phyloP scores from a whole-genome alignment of 805 yeast species.

The Danielozyma ontarioensis region DNA sequence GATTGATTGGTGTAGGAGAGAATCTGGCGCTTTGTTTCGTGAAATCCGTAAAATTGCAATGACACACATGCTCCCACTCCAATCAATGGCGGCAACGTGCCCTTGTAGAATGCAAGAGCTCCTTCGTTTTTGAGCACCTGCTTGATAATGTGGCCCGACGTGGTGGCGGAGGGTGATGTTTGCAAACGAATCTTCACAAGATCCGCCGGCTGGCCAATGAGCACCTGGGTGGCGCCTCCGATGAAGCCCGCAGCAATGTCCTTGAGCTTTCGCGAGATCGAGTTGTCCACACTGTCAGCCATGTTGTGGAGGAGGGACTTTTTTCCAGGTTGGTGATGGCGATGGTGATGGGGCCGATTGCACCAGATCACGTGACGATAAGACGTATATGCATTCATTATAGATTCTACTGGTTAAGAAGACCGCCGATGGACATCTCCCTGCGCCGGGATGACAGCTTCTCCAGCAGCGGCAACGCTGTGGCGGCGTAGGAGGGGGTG shows the following conservation, averaged over 20 bases:
- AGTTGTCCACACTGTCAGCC: constrained; percentile 26
- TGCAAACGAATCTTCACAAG: constrained; percentile 40
- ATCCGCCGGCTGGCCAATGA: constrained; percentile 45
- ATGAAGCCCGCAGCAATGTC: constrained; percentile 42
- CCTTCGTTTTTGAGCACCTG: constrained; percentile 39
- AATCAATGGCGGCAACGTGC: constrained; percentile 39
- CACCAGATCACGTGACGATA: constrained; percentile 10
- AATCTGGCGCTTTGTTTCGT: constrained; percentile 60
- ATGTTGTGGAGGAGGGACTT: too few species aligned
- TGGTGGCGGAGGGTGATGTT: constrained; percentile 24
- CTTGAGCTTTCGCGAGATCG: constrained; percentile 32
- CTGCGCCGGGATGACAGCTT: constrained; percentile 8
- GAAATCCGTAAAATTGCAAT: constrained; percentile 66
- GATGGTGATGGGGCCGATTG: constrained; percentile 2
- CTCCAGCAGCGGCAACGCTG: constrained; percentile 7
- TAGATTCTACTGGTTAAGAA: constrained; percentile 23
- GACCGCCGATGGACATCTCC: constrained; percentile 35
- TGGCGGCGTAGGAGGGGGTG: constrained; percentile 9
- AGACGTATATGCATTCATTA: constrained; percentile 1
- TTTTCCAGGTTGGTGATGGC: constrained; percentile 1
- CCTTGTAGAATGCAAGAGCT: constrained; percentile 38
- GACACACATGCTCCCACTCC: constrained; percentile 63
- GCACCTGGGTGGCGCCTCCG: constrained; percentile 44
- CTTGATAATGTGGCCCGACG: constrained; percentile 28
- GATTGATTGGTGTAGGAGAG: constrained; percentile 20